phyloP scores from a whole-genome alignment of 257 asterid genomes.

The Sherardia arvensis region DNA sequence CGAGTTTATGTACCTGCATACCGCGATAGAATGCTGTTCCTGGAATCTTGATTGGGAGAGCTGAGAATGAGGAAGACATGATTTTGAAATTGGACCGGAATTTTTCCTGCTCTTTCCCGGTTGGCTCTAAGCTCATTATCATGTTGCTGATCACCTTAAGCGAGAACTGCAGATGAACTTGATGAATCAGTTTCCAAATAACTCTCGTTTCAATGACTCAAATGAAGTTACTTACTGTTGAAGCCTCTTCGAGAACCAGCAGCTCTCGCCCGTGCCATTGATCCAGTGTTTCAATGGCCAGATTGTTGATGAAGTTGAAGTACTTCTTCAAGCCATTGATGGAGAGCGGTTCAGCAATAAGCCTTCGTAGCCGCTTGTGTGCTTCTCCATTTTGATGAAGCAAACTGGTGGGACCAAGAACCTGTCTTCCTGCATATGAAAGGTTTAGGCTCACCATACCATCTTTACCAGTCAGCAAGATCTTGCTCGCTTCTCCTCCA shows the following conservation, averaged over 20 bases:
- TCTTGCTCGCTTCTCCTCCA: slow-evolving; percentile 73
- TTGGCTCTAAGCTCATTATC: slow-evolving; percentile 87
- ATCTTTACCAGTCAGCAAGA: slow-evolving; percentile 70
- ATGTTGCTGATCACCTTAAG: slow-evolving; percentile 82
- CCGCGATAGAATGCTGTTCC: slow-evolving; percentile 83
- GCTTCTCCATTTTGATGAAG: slow-evolving; percentile 76
- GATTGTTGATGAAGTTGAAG: slow-evolving; percentile 55
- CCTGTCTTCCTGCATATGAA: slow-evolving; percentile 77
- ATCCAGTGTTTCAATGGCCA: slow-evolving; percentile 66
- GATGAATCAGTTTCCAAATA: background rate
- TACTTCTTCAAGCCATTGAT: slow-evolving; percentile 55
- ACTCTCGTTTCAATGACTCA: background rate
- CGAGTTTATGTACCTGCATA: slow-evolving; percentile 39
- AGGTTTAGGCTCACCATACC: slow-evolving; percentile 75
- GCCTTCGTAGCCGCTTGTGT: slow-evolving; percentile 56
- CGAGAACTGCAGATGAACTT: slow-evolving; percentile 48
- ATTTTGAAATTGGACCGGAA: slow-evolving; percentile 69
- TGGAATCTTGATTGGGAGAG: slow-evolving; percentile 64
- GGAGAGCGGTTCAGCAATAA: slow-evolving; percentile 74
- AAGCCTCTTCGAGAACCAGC: slow-evolving; percentile 69
- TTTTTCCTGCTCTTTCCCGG: slow-evolving; percentile 72
- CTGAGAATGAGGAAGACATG: slow-evolving; percentile 66
- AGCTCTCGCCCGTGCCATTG: slow-evolving; percentile 44
- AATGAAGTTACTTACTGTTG: slow-evolving; percentile 34
- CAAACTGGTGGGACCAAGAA: slow-evolving; percentile 76